These are phyloP conservation scores for Vanrija sp. DNA, from an alignment of 1,284 basidiomycete genomes.

Conservation along the genomic window DNA sequence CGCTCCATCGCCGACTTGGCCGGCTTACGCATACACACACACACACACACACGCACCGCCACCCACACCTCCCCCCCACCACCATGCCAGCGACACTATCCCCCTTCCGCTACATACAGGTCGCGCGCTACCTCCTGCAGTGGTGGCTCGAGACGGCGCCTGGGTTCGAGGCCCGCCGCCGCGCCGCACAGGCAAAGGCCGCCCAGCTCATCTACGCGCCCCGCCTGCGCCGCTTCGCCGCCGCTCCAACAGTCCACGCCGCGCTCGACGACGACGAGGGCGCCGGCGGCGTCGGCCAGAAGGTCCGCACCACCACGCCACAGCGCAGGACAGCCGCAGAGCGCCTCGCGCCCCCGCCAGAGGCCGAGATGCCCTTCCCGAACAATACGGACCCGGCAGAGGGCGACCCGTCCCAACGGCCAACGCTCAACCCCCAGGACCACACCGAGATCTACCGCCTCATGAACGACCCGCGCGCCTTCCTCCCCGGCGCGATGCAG, in stretches of 20 bases:
- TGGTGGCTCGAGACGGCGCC: slow-evolving; percentile 37
- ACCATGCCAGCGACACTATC: slow-evolving; percentile 38
- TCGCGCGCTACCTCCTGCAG: slow-evolving; percentile 38
- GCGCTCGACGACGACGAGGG: no score
- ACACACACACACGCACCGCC: neutral
- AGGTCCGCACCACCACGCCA: neutral
- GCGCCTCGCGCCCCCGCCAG: neutral
- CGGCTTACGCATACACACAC: neutral
- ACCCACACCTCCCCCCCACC: neutral
- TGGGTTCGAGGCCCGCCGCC: slow-evolving; percentile 18
- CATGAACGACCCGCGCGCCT: slow-evolving; percentile 67
- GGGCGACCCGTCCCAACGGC: neutral
- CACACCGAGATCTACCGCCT: slow-evolving; percentile 61
- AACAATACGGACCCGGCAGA: neutral
- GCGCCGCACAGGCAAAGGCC: slow-evolving; percentile 21
- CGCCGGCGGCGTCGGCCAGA: neutral
- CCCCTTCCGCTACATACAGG: slow-evolving; percentile 40
- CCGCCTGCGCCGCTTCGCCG: neutral
- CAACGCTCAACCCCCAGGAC: neutral
- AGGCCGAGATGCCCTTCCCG: neutral
- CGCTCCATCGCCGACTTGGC: neutral
- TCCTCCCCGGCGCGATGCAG: slow-evolving; percentile 61
- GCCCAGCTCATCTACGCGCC: slow-evolving; percentile 13
- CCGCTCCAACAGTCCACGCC: neutral
- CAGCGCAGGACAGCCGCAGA: neutral